Base-by-base conservation (phyloP, 2,329 filamentous ascomycete species). In the Colletotrichum salicis region DNA sequence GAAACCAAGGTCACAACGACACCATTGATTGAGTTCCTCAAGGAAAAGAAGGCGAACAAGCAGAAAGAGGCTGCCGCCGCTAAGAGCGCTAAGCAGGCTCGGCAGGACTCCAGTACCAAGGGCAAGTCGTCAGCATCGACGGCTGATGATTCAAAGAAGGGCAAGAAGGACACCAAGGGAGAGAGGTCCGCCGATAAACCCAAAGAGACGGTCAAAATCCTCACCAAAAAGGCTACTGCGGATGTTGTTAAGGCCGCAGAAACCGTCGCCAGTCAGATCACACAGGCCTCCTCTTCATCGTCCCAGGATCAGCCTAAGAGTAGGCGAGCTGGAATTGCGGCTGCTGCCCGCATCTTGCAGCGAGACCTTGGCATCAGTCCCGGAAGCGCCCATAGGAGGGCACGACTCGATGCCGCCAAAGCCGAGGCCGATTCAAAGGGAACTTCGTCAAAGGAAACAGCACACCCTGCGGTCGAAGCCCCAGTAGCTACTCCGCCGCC, bases 31-130 rank as follows among this genome's bases (percentile, higher is more conserved):
- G 94, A 98, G 78, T 97, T 92, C 75, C 87, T 98, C 45, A 93
- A 93, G 75, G 95, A 98, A 80, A 97, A 97, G 84, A 98, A 97
- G 83, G 94, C 94, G 15, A 94, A 90, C 74, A 91, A 89, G 78
- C 84, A 80, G 24, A 91, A 91, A 76, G 90, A 92, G 68, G 80
- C 82, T 5, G 85, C 85, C 33, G 83, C 84, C 41, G 86, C 88
- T 52, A 89, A 89, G 77, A 84, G 83, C 56, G 84, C 85, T 33
- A 92, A 92, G 77, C 86, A 91, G 70, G 82, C 82, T 54, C 84
- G 86, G 27, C 87, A 87, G 71, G 90, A 92, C 51, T 84, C 85
- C 0, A 79, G 78, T n/a, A 78, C 76, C n/a, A 89, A 89, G 78
- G 81, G 82, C 62, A 89, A 87, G 75, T 79, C 76, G 8, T 67